Evolutionary conservation across 176 grass and related monocot genomes (phyloP), one percentile per base, ranked within the genome.

Genomic region (Oryza meyeriana): DNA sequence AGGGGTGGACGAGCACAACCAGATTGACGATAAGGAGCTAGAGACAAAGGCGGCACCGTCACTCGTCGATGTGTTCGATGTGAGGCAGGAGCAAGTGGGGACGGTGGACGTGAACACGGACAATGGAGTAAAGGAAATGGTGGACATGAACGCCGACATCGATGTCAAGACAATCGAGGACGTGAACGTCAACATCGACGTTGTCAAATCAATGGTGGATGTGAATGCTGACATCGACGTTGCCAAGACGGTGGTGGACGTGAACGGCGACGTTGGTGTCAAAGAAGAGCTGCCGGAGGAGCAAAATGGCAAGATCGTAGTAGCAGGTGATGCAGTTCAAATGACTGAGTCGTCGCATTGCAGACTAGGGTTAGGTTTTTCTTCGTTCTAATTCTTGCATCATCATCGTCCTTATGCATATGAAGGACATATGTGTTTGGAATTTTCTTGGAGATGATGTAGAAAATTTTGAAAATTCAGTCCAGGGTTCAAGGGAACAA

Each of bases 301-400:
- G 31, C 76, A 80, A 12, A 26, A 57, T 27, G 29, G 32, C 11
- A 80, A 79, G 24, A 59, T 59, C 33, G 70, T 20, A 30, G 69
- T 14, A 24, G 32, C 62, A 29, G 34, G 14, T 29, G 47, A 74
- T 45, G 66, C 80, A n/a, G 10, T 70, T 28, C 76, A 80, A 14
- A 40, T 78, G 30, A 16, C 63, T 2, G 89, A 90, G 14, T 85
- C 89, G 1, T 91, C 82, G 3, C 66, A 85, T 52, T 91, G 89
- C 89, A 80, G 61, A 38, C 86, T 82, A 87, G 89, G 76, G 10
- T 84, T 87, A 87, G 80, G 84, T 20, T 87, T 90, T 62, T 90
- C 80, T 70, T 62, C 80, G 2, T 34, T 84, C 57, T 72, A 61
- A 87, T 66, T 34, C 34, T 69, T 41, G 20, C 27, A n/a, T 1